Base-by-base conservation (phyloP, 352 stramenopile genomes). In the Pythium apleroticum region DNA sequence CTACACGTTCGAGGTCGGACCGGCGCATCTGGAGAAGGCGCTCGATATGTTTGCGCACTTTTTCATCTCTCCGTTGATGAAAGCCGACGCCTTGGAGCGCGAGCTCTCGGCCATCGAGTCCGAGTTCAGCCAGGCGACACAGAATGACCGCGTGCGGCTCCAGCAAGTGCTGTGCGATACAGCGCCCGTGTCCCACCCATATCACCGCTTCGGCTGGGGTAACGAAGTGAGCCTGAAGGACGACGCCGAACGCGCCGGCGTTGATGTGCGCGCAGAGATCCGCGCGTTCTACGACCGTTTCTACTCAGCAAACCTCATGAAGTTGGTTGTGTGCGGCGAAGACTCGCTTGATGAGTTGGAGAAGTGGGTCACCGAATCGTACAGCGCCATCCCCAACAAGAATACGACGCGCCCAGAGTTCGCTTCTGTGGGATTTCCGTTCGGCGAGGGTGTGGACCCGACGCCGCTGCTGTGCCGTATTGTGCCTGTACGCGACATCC, bases 21-120 rank as follows among this genome's bases (percentile, higher is more conserved):
- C 69, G 41, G n/a, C 17, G 17, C 52, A 60, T 37, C 57, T 90
- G 17, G 48, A 39, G 1, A 25, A 75, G 22, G 78, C 81, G 12
- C 69, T 93, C 12, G 81, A 93, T 43, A 91, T 88, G 60, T 97
- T 98, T 75, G 84, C 89, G 15, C 84, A 96, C 67, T 97, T 96
- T 60, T 97, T 97, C 72, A 80, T 96, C 28, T 65, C 68, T 3
- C 90, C 90, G 27, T 66, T 92, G n/a, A 76, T 95, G 53, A 58
- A 72, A 30, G 37, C 49, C 12, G 74, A 89, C 14, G 68, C 72
- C n/a, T 83, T 80, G 65, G 73, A 75, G 7, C 73, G 84, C 22
- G 86, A 95, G 69, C 56, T 93, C 33, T 52, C 69, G 25, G 75
- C 76, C 9, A 77, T 95, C 41, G 80, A 93, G 46, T 82, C 73